A percentile compares a stretch with the other conserved stretches of the same genome.
Evolutionary conservation across 2,329 filamentous ascomycete genomes (phyloP).

Genomic region (Volutella citrinella): DNA sequence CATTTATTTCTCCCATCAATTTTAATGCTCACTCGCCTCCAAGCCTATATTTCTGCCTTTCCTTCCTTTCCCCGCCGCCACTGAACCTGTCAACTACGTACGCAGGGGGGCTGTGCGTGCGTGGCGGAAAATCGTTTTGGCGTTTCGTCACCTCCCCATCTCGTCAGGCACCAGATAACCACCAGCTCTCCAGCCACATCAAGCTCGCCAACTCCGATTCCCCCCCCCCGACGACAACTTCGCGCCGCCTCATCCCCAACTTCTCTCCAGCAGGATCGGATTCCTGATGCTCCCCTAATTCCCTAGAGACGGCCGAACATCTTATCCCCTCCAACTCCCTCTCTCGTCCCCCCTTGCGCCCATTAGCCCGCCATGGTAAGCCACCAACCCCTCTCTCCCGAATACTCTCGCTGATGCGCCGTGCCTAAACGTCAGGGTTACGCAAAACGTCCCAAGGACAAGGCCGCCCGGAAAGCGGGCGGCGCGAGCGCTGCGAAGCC

Average conservation of each 20-base stretch:
- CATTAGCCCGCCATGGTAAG: constrained; percentile 32
- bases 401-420: constrained; percentile 14
- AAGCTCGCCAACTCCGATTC: no score
- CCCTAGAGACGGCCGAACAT: constrained; percentile 12
- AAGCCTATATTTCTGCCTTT: no score
- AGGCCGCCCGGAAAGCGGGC: constrained; percentile 35
- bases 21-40: no score
- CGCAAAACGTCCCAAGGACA: constrained; percentile 41
- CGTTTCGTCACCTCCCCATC: constrained; percentile 30
- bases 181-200: constrained; percentile 28
- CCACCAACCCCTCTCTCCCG: constrained; percentile 9
- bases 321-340: constrained; percentile 13
- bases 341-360: constrained; percentile 14
- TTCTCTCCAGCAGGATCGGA: constrained; percentile 10
- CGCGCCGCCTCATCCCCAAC: no score
- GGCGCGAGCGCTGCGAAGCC: constrained; percentile 56
- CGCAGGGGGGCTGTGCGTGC: constrained; percentile 26
- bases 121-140: constrained; percentile 38
- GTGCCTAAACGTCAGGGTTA: constrained; percentile 26
- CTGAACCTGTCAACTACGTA: constrained; percentile 28
- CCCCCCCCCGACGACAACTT: no score
- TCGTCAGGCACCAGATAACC: constrained; percentile 32
- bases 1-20: no score
- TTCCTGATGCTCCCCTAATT: constrained; percentile 25
- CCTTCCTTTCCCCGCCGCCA: constrained; percentile 22